A percentile compares a stretch with the other conserved stretches of the same genome.
These are phyloP conservation scores for Exophiala sp. DNA, from an alignment of 2,329 filamentous ascomycete genomes.

Conservation along the genomic window DNA sequence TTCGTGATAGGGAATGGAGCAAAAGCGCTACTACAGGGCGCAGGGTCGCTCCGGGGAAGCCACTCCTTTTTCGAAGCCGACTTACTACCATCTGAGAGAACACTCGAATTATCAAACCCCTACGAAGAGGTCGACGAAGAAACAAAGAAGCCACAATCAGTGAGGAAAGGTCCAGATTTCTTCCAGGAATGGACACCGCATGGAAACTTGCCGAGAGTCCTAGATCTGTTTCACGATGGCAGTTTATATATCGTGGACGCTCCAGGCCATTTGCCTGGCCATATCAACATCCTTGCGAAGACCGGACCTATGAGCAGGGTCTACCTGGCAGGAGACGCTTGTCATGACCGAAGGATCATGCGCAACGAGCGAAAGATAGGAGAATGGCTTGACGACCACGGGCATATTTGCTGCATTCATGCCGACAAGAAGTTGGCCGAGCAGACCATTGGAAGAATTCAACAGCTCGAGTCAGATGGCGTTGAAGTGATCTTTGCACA, in stretches of 20 bases:
- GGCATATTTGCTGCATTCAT: constrained; percentile 33
- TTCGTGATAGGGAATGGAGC: constrained; percentile 38
- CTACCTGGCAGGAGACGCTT: constrained; percentile 35
- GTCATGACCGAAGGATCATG: constrained; percentile 33
- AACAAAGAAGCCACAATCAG: not conserved
- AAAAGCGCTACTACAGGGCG: constrained; percentile 17
- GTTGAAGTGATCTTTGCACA: constrained; percentile 34
- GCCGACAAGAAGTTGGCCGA: constrained; percentile 27
- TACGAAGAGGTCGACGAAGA: constrained; percentile 14
- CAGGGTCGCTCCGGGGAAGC: constrained; percentile 20
- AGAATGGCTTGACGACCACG: constrained; percentile 29
- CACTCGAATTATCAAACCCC: constrained; percentile 26
- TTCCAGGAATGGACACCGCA: constrained; percentile 24
- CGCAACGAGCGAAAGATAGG: constrained; percentile 31
- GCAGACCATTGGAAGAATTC: constrained; percentile 28
- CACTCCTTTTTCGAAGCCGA: constrained; percentile 30
- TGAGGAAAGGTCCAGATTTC: constrained; percentile 16
- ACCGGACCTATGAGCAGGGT: constrained; percentile 21
- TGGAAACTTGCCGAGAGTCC: constrained; percentile 19
- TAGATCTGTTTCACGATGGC: constrained; percentile 33
- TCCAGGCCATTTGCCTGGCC: constrained; percentile 34
- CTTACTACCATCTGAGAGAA: constrained; percentile 23
- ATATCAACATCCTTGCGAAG: constrained; percentile 33
- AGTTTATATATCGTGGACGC: constrained; percentile 32
- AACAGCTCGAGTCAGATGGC: constrained; percentile 20